Evolutionary conservation across 176 grass and related monocot species (phyloP).

Genomic region (Paspalum vaginatum): DNA sequence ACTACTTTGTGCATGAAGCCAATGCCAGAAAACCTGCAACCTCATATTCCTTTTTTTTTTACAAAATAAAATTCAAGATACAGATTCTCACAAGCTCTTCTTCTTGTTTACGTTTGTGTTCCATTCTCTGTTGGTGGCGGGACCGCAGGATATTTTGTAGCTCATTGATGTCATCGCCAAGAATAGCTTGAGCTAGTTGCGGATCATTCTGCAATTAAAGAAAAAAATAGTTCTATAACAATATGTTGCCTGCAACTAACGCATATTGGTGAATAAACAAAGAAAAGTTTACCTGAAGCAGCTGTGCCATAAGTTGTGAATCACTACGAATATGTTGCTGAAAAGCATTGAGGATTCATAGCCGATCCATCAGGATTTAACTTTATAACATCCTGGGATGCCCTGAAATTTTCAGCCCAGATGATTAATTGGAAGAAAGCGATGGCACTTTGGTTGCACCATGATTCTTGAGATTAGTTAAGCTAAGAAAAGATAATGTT

Average conservation of each 20-base stretch:
- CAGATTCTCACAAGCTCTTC: conserved; percentile 91
- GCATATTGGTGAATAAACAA: not conserved
- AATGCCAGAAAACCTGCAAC: conserved; percentile 11
- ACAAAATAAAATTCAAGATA: conserved; percentile 14
- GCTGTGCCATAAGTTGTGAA: conserved; percentile 85
- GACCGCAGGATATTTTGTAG: conserved; percentile 74
- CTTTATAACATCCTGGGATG: conserved; percentile 56
- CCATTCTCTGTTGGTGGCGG: conserved; percentile 69
- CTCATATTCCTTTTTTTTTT: not conserved
- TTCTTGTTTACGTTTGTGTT: conserved; percentile 78
- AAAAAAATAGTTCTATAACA: conserved; percentile 5
- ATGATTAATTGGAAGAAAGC: conserved; percentile 38
- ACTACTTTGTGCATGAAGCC: not conserved
- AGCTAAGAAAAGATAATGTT: conserved; percentile 10
- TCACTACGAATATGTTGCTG: conserved; percentile 74
- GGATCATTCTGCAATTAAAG: conserved; percentile 85
- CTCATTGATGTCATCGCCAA: conserved; percentile 74
- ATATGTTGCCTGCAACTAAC: not conserved
- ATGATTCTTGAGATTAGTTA: not conserved
- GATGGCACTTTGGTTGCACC: not conserved
- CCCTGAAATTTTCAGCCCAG: conserved; percentile 47
- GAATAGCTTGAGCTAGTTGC: conserved; percentile 80
- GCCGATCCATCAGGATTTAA: conserved; percentile 78
- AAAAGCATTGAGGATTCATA: conserved; percentile 80
- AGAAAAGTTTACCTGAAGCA: conserved; percentile 74